A percentile compares a stretch with the other conserved stretches of the same genome.
These are phyloP conservation scores for Colletotrichum shisoi DNA, from an alignment of 2,329 filamentous ascomycete species.

Conservation along the genomic window DNA sequence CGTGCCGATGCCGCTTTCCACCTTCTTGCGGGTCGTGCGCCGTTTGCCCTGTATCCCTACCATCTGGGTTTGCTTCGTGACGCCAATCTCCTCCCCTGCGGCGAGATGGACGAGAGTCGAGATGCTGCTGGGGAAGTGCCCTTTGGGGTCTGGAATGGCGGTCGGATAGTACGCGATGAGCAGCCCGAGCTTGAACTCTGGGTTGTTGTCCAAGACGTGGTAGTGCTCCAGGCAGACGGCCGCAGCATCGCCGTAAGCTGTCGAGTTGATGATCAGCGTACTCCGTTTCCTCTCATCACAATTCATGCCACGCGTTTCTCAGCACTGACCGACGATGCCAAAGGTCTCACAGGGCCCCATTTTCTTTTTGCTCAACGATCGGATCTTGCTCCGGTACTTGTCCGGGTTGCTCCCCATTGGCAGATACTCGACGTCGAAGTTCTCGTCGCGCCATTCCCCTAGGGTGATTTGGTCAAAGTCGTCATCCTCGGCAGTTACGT, in stretches of 20 bases:
- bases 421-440: constrained; percentile 55
- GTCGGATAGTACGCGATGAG: constrained; percentile 58
- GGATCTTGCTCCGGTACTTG: constrained; percentile 49
- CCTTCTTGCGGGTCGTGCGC: constrained; percentile 47
- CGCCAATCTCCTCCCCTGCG: constrained; percentile 50
- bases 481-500: constrained; percentile 54
- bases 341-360: constrained; percentile 54
- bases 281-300: neutral
- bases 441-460: constrained; percentile 53
- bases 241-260: constrained; percentile 56
- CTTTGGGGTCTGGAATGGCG: constrained; percentile 54
- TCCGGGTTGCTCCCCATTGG: constrained; percentile 49
- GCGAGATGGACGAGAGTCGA: constrained; percentile 53
- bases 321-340: constrained; percentile 52
- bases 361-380: constrained; percentile 46
- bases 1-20: constrained; percentile 50
- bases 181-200: constrained; percentile 53
- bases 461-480: constrained; percentile 53
- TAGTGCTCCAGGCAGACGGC: constrained; percentile 55
- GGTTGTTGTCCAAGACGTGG: constrained; percentile 56
- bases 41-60: constrained; percentile 57
- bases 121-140: constrained; percentile 52
- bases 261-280: neutral
- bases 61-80: constrained; percentile 55
- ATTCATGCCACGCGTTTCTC: too few relatives aligned